A percentile compares a stretch with the other conserved stretches of the same genome.
Evolutionary conservation across 192 early-diverging fungal species (phyloP).

Genomic region (Phlyctochytrium arcticum): DNA sequence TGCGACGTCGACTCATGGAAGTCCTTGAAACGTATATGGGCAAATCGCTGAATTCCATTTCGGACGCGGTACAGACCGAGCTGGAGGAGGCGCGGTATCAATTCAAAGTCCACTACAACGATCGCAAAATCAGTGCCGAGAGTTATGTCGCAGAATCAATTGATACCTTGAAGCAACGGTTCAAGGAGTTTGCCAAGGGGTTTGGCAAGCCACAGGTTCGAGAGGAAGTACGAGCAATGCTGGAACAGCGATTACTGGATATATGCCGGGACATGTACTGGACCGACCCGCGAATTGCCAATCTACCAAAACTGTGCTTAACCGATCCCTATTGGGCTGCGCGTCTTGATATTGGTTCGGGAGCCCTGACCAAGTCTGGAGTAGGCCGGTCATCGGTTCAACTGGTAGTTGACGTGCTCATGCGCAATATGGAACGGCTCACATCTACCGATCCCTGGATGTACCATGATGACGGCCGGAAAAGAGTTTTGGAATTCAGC

Average conservation of each 20-base stretch:
- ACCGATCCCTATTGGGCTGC: conserved; percentile 75
- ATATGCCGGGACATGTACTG: conserved; percentile 92
- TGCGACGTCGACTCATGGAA: conserved; percentile 83
- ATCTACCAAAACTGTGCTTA: conserved; percentile 55
- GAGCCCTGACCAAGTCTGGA: conserved; percentile 89
- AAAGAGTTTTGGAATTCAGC: conserved; percentile 76
- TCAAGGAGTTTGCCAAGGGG: conserved; percentile 86
- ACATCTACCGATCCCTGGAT: conserved; percentile 74
- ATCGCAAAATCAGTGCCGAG: conserved; percentile 90
- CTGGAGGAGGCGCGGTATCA: conserved; percentile 94
- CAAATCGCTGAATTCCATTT: conserved; percentile 70
- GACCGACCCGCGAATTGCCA: conserved; percentile 68
- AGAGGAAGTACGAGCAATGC: conserved; percentile 84
- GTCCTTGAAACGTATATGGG: conserved; percentile 93
- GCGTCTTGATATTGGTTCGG: conserved; percentile 76
- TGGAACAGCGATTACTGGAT: conserved; percentile 85
- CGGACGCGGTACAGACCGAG: conserved; percentile 91
- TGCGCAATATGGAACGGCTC: conserved; percentile 76
- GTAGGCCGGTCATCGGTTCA: conserved; percentile 90
- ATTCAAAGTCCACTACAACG: conserved; percentile 99
- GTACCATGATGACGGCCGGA: conserved; percentile 76
- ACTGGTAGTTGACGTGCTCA: conserved; percentile 83
- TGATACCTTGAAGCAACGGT: conserved; percentile 87
- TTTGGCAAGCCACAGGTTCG: conserved; percentile 95
- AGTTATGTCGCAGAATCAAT: conserved; percentile 94